Conservation (phyloP, 2,329 filamentous ascomycete species). For the Cercospora beticola region DNA sequence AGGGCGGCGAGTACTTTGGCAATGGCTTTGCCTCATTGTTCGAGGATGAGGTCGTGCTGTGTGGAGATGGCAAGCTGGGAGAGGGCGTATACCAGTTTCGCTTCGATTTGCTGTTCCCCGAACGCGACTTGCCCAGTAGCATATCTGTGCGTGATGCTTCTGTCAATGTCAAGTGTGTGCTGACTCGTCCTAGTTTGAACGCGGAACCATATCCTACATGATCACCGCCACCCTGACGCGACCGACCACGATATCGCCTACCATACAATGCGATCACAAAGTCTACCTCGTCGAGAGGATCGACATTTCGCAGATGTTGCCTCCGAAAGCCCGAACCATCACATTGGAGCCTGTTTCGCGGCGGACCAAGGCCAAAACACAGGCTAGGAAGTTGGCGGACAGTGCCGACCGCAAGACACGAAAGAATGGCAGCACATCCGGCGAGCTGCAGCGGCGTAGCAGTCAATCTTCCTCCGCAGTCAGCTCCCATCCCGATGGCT, state of each 20-base stretch:
- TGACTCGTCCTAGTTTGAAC: slow-evolving; percentile 71
- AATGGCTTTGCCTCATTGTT: slow-evolving; percentile 80
- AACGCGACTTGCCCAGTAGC: slow-evolving; percentile 76
- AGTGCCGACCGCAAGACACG: slow-evolving; percentile 29
- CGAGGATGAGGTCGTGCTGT: slow-evolving; percentile 77
- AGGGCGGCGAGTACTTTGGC: slow-evolving; percentile 61
- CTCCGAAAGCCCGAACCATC: slow-evolving; percentile 77
- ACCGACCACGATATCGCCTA: slow-evolving; percentile 81
- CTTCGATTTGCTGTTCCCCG: slow-evolving; percentile 70
- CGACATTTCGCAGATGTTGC: slow-evolving; percentile 73
- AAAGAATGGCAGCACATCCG: slow-evolving; percentile 25
- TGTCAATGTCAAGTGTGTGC: background rate
- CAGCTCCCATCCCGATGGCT: slow-evolving; percentile 34
- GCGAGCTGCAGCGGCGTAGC: slow-evolving; percentile 26
- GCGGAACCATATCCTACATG: slow-evolving; percentile 88
- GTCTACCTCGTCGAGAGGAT: slow-evolving; percentile 78
- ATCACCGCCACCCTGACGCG: slow-evolving; percentile 86
- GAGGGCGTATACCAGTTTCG: slow-evolving; percentile 77
- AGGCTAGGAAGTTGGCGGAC: slow-evolving; percentile 37
- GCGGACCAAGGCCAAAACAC: slow-evolving; percentile 61
- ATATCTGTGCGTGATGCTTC: slow-evolving; percentile 71
- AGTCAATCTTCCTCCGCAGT: slow-evolving; percentile 33
- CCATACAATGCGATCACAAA: slow-evolving; percentile 75
- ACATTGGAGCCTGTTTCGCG: slow-evolving; percentile 84
- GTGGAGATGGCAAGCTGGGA: slow-evolving; percentile 73